phyloP scores from a whole-genome alignment of 2,329 filamentous ascomycete species.

The Clonostachys byssicola region DNA sequence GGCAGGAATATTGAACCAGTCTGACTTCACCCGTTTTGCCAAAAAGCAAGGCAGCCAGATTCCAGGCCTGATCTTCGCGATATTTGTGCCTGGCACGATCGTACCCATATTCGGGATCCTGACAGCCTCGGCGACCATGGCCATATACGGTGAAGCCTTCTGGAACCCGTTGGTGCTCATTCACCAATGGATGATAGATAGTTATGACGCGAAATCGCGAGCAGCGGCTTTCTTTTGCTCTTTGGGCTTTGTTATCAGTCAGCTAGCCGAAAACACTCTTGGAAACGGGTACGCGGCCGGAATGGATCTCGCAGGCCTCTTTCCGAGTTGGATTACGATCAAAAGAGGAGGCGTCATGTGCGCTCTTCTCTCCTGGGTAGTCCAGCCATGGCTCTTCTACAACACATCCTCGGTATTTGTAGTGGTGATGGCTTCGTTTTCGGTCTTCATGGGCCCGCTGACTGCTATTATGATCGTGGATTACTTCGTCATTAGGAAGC shows the following conservation, averaged over 20 bases:
- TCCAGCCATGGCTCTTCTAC: slow-evolving; percentile 24
- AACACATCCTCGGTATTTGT: slow-evolving; percentile 12
- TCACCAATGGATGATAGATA: too few species aligned
- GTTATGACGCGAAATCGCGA: slow-evolving; percentile 1
- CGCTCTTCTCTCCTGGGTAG: slow-evolving; percentile 17
- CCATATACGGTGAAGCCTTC: too few species aligned
- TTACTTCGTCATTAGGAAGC: slow-evolving; percentile 21
- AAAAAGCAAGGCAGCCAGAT: slow-evolving; percentile 6
- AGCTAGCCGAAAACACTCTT: slow-evolving; percentile 45
- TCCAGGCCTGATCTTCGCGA: slow-evolving; percentile 8
- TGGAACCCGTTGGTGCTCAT: too few species aligned
- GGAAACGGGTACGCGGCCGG: slow-evolving; percentile 48
- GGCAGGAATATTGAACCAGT: slow-evolving; percentile 10
- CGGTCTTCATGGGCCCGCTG: slow-evolving; percentile 18
- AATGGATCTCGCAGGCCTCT: slow-evolving; percentile 47
- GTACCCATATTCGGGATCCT: slow-evolving; percentile 39
- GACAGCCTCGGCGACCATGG: too few species aligned
- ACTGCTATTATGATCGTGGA: slow-evolving; percentile 24
- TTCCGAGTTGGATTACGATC: slow-evolving; percentile 33
- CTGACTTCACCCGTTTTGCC: slow-evolving; percentile 11
- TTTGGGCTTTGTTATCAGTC: slow-evolving; percentile 28
- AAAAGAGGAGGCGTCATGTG: slow-evolving; percentile 21
- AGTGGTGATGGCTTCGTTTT: slow-evolving; percentile 16
- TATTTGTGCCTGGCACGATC: slow-evolving; percentile 7
- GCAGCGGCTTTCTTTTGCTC: slow-evolving; percentile 21